Evolutionary conservation across 352 stramenopile genomes (phyloP).

Genomic region (Globisporangium yorkense): DNA sequence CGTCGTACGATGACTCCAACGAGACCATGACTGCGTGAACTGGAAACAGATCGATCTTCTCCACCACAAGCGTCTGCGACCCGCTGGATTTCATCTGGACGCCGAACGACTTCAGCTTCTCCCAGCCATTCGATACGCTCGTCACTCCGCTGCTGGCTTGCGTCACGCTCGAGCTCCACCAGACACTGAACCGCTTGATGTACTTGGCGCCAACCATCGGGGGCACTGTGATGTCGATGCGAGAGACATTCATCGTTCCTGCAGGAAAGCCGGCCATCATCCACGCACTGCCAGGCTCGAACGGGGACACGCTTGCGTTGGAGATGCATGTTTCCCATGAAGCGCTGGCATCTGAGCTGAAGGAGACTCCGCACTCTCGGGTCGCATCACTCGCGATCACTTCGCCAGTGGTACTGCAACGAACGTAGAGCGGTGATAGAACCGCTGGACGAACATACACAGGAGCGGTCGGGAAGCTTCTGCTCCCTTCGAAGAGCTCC

Average conservation of each 20-base stretch:
- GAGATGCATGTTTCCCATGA: slow-evolving; percentile 37
- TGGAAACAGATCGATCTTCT: slow-evolving; percentile 19
- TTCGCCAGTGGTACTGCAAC: slow-evolving; percentile 23
- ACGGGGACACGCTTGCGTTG: slow-evolving; percentile 19
- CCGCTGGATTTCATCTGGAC: slow-evolving; percentile 45
- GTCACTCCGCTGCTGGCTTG: slow-evolving; percentile 5
- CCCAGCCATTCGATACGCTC: slow-evolving; percentile 33
- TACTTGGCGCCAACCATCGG: slow-evolving; percentile 39
- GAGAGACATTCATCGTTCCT: slow-evolving; percentile 26
- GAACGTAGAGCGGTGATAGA: slow-evolving; percentile 21
- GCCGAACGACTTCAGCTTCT: slow-evolving; percentile 22
- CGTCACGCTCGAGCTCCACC: slow-evolving; percentile 25
- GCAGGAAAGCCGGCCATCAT: slow-evolving; percentile 42
- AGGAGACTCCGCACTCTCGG: slow-evolving; percentile 12
- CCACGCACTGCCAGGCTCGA: slow-evolving; percentile 45
- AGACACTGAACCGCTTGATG: slow-evolving; percentile 37
- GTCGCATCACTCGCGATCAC: slow-evolving; percentile 10
- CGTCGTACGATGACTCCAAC: slow-evolving; percentile 60
- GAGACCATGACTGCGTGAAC: slow-evolving; percentile 26
- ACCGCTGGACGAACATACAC: slow-evolving; percentile 20
- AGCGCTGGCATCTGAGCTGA: slow-evolving; percentile 5
- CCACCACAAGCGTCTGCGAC: slow-evolving; percentile 24
- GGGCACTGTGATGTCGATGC: slow-evolving; percentile 33
- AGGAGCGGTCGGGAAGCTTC: slow-evolving; percentile 31
- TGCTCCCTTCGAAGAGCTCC: slow-evolving; percentile 46